Base-by-base conservation (phyloP, 2,329 filamentous ascomycete species). In the Nigrograna mackinnonii region DNA sequence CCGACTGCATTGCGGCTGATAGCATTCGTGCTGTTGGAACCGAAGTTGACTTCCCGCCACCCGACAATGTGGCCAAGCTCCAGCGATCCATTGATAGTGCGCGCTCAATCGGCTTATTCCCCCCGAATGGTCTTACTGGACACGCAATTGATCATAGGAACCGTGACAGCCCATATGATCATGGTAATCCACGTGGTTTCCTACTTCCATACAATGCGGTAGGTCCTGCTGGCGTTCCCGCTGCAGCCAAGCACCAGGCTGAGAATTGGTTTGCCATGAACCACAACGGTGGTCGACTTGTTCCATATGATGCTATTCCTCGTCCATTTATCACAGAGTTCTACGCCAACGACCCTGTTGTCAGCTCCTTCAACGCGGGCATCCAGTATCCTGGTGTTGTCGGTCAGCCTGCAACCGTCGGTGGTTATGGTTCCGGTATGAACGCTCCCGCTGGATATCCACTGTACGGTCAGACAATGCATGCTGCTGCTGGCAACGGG, bases 21-120 rank as follows among this genome's bases (percentile, higher is more conserved):
- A 48, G 50, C 19, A 32, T 52, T 20, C 51, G 52, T 71, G 61
- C 82, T 41, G 79, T 84, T 39, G 89, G 90, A 2, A 73, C 81
- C 22, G 89, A 95, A 67, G 85, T 90, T 54, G 65, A 73, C 0
- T 95, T 96, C 56, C 90, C 90, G 0, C 73, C 75, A 1, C 86
- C 89, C 0, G 89, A 96, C 71, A 96, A 96, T 60, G 79, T 84
- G 41, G 88, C 87, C 1, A 96, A 96, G 73, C 86, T 94, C 77
- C 87, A 90, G 70, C 82, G 91, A 46, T 94, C 88, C 54, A 86
- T 88, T 46, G 88, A 95, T 64, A 95, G 94, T 64, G 90, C 90
- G 2, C 86, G 90, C 62, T 85, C 89, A 60, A 83, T 92, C 54
- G 91, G 91, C 83, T 79, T 95, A 0, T 95, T 91, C 66, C 89